A percentile compares a stretch with the other conserved stretches of the same genome.
Conservation (phyloP, 371 early-diverging fungal species). For the Chytridiales sp. region DNA sequence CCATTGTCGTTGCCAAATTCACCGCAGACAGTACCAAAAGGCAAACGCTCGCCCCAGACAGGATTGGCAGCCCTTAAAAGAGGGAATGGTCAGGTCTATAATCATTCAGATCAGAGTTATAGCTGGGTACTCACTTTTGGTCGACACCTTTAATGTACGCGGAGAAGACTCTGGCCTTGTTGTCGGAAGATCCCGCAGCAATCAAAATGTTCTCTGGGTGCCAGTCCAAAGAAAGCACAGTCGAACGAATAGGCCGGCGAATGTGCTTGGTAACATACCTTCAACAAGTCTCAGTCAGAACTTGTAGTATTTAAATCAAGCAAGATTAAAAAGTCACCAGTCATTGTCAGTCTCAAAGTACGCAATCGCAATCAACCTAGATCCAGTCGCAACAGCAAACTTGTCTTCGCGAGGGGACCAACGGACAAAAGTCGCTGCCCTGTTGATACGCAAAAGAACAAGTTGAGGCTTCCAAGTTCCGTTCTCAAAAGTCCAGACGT, state of each 20-base stretch:
- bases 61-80: constrained; percentile 48
- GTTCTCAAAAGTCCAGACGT: constrained; percentile 89
- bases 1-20: constrained; percentile 75
- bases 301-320: constrained; percentile 61
- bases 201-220: constrained; percentile 94
- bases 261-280: constrained; percentile 97
- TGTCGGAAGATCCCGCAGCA: constrained; percentile 93
- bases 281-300: constrained; percentile 77
- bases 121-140: constrained; percentile 60
- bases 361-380: constrained; percentile 86
- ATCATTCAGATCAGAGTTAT: not conserved
- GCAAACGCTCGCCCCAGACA: constrained; percentile 92
- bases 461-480: constrained; percentile 87
- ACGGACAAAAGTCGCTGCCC: constrained; percentile 91
- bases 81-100: not conserved
- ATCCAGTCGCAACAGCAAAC: constrained; percentile 96
- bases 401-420: constrained; percentile 98
- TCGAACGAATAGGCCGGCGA: constrained; percentile 89
- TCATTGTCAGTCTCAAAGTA: constrained; percentile 87
- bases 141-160: constrained; percentile 94
- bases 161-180: constrained; percentile 94
- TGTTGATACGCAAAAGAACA: constrained; percentile 92
- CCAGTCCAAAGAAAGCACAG: constrained; percentile 91
- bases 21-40: constrained; percentile 90
- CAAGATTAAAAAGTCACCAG: constrained; percentile 63